Conservation (phyloP, 1,284 basidiomycete genomes). For the Dichomitus squalens region DNA sequence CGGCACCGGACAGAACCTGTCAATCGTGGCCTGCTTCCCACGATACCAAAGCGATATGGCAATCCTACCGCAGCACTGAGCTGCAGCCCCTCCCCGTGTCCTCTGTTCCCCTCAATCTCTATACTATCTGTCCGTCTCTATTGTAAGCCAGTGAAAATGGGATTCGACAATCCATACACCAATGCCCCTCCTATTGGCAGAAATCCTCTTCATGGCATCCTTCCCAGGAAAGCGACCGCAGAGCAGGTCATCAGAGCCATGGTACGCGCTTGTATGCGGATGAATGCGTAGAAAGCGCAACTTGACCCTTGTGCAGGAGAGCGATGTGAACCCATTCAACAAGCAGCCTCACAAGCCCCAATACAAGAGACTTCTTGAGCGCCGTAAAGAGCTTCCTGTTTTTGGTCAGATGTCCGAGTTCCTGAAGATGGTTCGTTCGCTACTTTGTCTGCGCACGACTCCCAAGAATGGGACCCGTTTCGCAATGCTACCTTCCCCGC, state of each 20-base stretch:
- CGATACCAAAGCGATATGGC: too few relatives aligned
- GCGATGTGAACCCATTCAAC: constrained; percentile 90
- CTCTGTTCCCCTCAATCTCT: too few relatives aligned
- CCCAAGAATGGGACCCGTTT: constrained; percentile 35
- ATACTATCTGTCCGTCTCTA: background rate
- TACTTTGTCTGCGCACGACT: constrained; percentile 38
- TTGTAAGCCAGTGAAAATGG: background rate
- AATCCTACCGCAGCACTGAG: too few relatives aligned
- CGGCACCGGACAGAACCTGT: too few relatives aligned
- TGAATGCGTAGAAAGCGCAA: too few relatives aligned
- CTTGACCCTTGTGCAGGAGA: too few relatives aligned
- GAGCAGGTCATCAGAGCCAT: constrained; percentile 33
- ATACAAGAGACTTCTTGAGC: constrained; percentile 87
- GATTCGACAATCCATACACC: constrained; percentile 29
- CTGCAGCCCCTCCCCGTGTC: too few relatives aligned
- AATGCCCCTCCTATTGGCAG: constrained; percentile 22
- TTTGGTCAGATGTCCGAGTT: constrained; percentile 94
- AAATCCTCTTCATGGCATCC: constrained; percentile 57
- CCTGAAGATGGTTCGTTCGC: constrained; percentile 70
- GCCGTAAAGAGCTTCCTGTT: constrained; percentile 89
- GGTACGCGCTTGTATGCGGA: too few relatives aligned
- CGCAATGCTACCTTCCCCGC: constrained; percentile 25
- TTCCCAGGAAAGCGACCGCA: constrained; percentile 54
- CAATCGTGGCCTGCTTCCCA: too few relatives aligned
- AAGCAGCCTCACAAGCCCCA: constrained; percentile 73